These are phyloP conservation scores for Rhododendron kiyosumense DNA, from an alignment of 148 eudicot genomes.

Conservation along the genomic window DNA sequence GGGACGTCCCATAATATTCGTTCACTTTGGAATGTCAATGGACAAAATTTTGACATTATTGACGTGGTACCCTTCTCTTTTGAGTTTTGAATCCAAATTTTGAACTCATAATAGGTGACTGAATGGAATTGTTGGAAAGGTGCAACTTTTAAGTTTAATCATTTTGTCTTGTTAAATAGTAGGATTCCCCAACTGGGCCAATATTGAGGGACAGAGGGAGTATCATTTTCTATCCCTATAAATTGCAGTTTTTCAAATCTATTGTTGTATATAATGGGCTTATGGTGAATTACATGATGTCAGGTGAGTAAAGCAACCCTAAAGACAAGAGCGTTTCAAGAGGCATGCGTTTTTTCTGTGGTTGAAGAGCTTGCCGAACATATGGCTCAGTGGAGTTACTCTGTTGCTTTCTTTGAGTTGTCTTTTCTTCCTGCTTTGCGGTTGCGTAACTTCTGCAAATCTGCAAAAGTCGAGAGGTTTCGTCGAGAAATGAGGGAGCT, in stretches of 20 bases:
- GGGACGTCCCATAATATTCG: neutral
- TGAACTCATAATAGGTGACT: neutral
- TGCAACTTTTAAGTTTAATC: neutral
- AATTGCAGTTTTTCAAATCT: neutral
- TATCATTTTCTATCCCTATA: slow-evolving; percentile 8
- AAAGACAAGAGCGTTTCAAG: slow-evolving; percentile 83
- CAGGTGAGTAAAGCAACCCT: slow-evolving; percentile 75
- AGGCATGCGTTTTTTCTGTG: slow-evolving; percentile 80
- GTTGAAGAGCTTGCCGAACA: slow-evolving; percentile 87
- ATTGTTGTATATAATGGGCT: neutral
- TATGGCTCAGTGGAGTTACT: slow-evolving; percentile 94
- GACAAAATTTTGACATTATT: neutral
- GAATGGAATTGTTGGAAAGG: neutral
- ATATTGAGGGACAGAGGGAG: neutral
- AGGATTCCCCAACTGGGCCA: neutral
- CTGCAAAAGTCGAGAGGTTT: slow-evolving; percentile 85
- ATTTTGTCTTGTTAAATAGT: neutral
- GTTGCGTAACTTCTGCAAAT: slow-evolving; percentile 76
- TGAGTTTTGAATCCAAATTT: neutral
- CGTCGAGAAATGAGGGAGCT: slow-evolving; percentile 73
- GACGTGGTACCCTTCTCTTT: neutral
- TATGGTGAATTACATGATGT: slow-evolving; percentile 13
- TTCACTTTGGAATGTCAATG: neutral
- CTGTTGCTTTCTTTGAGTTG: slow-evolving; percentile 81
- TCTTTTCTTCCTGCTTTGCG: slow-evolving; percentile 78